Conservation (phyloP, 129 eudicot species). For the Tagetes erecta region DNA sequence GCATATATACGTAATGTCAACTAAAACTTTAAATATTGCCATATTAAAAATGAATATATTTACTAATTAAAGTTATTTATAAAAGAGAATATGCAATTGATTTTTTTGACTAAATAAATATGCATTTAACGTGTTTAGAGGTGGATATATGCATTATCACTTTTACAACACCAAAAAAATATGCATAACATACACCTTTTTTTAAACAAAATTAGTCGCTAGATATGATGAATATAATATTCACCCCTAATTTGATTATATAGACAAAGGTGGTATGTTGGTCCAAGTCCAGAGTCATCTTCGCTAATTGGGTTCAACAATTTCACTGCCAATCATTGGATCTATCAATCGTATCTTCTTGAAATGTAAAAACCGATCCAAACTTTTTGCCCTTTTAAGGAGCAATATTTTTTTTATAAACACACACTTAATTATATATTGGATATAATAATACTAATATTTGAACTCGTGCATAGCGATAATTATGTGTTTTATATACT, state of each 20-base stretch:
- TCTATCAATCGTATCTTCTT: conserved; percentile 29
- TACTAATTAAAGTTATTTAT: too few species aligned
- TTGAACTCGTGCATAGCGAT: too few species aligned
- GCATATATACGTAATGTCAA: too few species aligned
- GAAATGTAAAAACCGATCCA: conserved; percentile 21
- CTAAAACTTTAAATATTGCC: too few species aligned
- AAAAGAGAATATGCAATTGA: too few species aligned
- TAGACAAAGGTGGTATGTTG: conserved; percentile 21
- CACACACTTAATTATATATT: too few species aligned
- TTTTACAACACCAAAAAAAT: too few species aligned
- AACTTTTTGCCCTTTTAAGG: not conserved
- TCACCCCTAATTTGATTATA: not conserved
- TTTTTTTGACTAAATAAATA: too few species aligned
- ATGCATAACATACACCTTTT: not conserved
- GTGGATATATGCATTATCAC: too few species aligned
- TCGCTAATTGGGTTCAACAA: conserved; percentile 31
- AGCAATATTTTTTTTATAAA: not conserved
- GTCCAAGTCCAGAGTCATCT: conserved; percentile 27
- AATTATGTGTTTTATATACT: not conserved
- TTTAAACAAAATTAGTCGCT: not conserved
- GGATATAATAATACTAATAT: too few species aligned
- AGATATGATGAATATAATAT: not conserved
- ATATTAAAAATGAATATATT: too few species aligned
- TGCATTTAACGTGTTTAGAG: too few species aligned
- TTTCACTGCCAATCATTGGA: conserved; percentile 23